Conservation (phyloP, 768 basidiomycete genomes). For the Scleroderma citrinum region DNA sequence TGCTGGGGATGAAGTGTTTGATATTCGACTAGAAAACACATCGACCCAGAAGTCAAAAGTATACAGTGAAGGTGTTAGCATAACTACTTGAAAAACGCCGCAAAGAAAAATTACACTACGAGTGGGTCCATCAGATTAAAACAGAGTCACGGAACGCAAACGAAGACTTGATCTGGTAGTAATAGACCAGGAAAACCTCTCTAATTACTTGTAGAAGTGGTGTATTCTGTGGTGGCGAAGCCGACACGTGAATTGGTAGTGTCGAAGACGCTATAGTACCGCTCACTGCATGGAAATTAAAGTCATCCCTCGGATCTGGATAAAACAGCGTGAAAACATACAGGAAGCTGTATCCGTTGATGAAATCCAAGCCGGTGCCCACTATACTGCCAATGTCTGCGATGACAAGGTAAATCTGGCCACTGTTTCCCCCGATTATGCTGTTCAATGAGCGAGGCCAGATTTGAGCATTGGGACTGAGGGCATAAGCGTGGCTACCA, state of each 20-base stretch:
- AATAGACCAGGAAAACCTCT: too few relatives aligned
- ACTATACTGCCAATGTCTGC: conserved; percentile 11
- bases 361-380: conserved; percentile 16
- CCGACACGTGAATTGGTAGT: conserved; percentile 34
- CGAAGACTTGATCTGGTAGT: too few relatives aligned
- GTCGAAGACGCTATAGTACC: conserved; percentile 41
- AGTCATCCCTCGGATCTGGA: not conserved
- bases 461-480: conserved; percentile 26
- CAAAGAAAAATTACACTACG: too few relatives aligned
- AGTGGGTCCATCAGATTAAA: too few relatives aligned
- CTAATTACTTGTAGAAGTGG: conserved; percentile 12
- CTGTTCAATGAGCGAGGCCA: conserved; percentile 32
- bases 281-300: conserved; percentile 21
- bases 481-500: conserved; percentile 12
- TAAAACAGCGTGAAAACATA: not conserved
- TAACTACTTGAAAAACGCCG: too few relatives aligned
- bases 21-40: too few relatives aligned
- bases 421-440: conserved; percentile 16
- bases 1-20: too few relatives aligned
- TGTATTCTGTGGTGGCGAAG: conserved; percentile 35
- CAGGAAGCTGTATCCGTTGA: conserved; percentile 17
- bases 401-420: conserved; percentile 25
- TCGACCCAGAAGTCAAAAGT: too few relatives aligned
- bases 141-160: too few relatives aligned
- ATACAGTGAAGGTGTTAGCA: too few relatives aligned